A percentile compares a stretch with the other conserved stretches of the same genome.
Conservation (phyloP, 2,329 filamentous ascomycete species). For the Purpureocillium lavendulum region DNA sequence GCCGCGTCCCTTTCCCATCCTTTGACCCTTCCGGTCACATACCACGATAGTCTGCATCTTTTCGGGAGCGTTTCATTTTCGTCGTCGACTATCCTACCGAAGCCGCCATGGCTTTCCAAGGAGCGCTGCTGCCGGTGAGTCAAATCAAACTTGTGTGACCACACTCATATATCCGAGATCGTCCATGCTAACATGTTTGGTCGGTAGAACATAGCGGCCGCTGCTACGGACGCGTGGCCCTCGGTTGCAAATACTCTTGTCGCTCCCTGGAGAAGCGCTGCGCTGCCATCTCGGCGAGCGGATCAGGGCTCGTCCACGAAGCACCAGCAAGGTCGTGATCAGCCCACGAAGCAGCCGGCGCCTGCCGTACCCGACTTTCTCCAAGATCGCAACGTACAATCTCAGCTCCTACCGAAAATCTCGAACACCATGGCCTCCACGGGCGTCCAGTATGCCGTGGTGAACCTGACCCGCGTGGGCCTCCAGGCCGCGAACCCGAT, state of each 20-base stretch:
- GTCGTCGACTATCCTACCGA: not conserved
- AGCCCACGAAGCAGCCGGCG: constrained; percentile 9
- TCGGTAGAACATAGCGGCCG: constrained; percentile 30
- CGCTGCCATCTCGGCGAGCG: constrained; percentile 6
- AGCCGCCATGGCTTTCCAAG: constrained; percentile 17
- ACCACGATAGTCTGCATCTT: too few relatives aligned
- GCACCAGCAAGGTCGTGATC: constrained; percentile 4
- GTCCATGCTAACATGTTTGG: not conserved
- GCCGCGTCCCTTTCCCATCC: not conserved
- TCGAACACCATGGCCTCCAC: constrained; percentile 6
- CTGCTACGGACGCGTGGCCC: constrained; percentile 35
- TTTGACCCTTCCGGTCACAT: not conserved
- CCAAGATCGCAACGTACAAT: constrained; percentile 10
- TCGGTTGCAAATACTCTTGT: constrained; percentile 32
- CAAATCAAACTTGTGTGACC: not conserved
- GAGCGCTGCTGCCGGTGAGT: constrained; percentile 20
- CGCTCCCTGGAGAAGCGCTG: constrained; percentile 21
- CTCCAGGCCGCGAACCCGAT: constrained; percentile 19
- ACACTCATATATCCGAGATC: not conserved
- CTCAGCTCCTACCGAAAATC: not conserved
- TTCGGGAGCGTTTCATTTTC: too few relatives aligned
- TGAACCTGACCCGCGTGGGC: constrained; percentile 17
- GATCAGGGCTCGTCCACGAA: constrained; percentile 3
- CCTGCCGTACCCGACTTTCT: constrained; percentile 18
- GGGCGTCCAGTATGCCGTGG: constrained; percentile 12